Percentiles rank a stretch among this genome's conserved stretches.
phyloP scores from a whole-genome alignment of 1,284 basidiomycete species.

The Trichosporon sp. region DNA sequence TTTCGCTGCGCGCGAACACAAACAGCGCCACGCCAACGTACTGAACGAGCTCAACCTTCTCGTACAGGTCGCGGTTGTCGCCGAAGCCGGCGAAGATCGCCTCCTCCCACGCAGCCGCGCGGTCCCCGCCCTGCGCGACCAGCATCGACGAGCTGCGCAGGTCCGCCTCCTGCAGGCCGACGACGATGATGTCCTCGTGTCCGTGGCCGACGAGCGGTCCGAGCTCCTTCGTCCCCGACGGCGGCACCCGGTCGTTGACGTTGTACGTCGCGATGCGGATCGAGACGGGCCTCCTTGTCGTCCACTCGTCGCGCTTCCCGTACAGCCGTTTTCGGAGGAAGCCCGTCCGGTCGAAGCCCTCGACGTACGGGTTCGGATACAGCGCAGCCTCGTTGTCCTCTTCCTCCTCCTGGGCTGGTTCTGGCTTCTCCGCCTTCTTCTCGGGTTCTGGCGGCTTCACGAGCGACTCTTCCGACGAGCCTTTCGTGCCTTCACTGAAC shows the following conservation, averaged over 20 bases:
- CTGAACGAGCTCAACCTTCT: constrained; percentile 34
- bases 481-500: not conserved
- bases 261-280: constrained; percentile 44
- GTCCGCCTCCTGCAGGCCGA: constrained; percentile 45
- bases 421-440: not conserved
- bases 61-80: constrained; percentile 38
- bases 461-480: not conserved
- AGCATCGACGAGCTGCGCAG: constrained; percentile 38
- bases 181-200: constrained; percentile 40
- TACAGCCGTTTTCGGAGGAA: constrained; percentile 38
- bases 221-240: constrained; percentile 38
- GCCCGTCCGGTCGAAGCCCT: constrained; percentile 28
- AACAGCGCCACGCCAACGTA: constrained; percentile 54
- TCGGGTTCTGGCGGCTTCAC: not conserved
- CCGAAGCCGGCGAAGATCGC: constrained; percentile 55
- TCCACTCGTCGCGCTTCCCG: constrained; percentile 31
- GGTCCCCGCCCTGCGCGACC: constrained; percentile 39
- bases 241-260: constrained; percentile 44
- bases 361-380: constrained; percentile 34
- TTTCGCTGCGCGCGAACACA: constrained; percentile 52
- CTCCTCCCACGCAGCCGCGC: constrained; percentile 56
- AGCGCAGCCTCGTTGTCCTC: constrained; percentile 13
- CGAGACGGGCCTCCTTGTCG: constrained; percentile 23
- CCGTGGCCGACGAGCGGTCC: constrained; percentile 33
- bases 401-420: not conserved